Base-by-base conservation (phyloP, 2,329 filamentous ascomycete genomes). In the Graphilbum ipis-grandicollis region DNA sequence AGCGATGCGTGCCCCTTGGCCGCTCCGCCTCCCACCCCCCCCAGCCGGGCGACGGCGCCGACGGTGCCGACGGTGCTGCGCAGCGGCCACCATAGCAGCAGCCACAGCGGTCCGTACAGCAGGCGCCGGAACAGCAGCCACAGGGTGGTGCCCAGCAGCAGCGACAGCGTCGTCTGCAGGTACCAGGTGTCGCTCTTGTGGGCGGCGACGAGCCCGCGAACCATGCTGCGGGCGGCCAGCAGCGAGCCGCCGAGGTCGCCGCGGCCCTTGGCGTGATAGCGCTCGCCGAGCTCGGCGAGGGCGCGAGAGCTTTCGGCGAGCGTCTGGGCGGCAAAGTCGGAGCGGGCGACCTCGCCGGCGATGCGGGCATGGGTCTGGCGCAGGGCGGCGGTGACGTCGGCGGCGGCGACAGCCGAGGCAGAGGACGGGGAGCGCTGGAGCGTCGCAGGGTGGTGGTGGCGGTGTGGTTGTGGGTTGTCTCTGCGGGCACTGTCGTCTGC, bases 101-200 rank as follows among this genome's bases (percentile, higher is more conserved):
- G 90, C 77, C 82, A 92, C 39, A 83, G 56, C 2, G 90, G 90
- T 0, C 90, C 88, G 59, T 92, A 98, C 8, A 98, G 52, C 30
- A 88, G 63, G 32, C 90, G 65, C 21, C 90, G 66, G 50, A 92
- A 94, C 7, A 93, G 52, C 8, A 98, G 66, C 90, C 90, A 98
- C 22, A 63, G 65, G 31, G 86, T 74, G 1, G 85, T 94, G 6
- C 60, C 70, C 18, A 79, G 50, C 14, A 96, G 68, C 47, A 94
- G 66, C 52, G 86, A 92, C 46, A 96, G 75, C 2, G 86, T 75
- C 28, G 82, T 92, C 57, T 90, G 80, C 25, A 98, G 69, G 53
- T 98, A 98, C 90, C 90, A 98, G 3, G 86, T 94, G 53, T 98
- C 90, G 45, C 79, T 90, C 65, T 98, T 98, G 52, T 92, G 84